Base-by-base conservation (phyloP, 2,329 filamentous ascomycete species). In the Thielaviopsis euricoi region DNA sequence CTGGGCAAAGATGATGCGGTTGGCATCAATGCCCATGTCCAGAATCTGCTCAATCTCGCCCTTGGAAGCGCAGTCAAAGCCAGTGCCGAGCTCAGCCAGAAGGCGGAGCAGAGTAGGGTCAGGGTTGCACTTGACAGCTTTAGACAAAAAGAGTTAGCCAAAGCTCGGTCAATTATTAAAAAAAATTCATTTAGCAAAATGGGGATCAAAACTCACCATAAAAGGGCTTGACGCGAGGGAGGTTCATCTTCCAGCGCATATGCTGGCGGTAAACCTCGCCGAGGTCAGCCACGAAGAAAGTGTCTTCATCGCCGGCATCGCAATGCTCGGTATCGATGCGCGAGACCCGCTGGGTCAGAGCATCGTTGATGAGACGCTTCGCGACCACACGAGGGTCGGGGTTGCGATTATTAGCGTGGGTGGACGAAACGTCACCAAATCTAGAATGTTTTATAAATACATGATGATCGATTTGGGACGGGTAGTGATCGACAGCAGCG, bases 251-350 rank as follows among this genome's bases (percentile, higher is more conserved):
- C 93, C 93, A 98, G 73, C 91, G 87, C 70, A 97, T 76, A 68
- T 97, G 91, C 81, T 98, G 93, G 73, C 93, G 89, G 75, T 98
- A 98, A 70, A 98, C 87, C 76, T 97, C 89, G 73, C 93, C 93
- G 67, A 98, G 83, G 75, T 98, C 93, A 67, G 89, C 91, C 66
- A 98, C 90, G 73, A 95, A 98, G 75, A 98, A 98, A 61, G 93
- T 86, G 73, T 97, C 93, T 74, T 98, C 93, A 59, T 95, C 93
- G 64, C 93, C 93, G 55, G 89, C 82, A 64, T 87, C 86, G 74
- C 93, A 98, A 66, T 78, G 78, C 69, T 97, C 87, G 67, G 87
- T 82, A 74, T 98, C 83, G 70, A 98, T 85, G 67, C 76, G 80
- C 68, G 87, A 81, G 64, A 95, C 86, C 64, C 88, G 89, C 67